A percentile compares a stretch with the other conserved stretches of the same genome.
Conservation (phyloP, 306 rosid species). For the Acacia confusa region DNA sequence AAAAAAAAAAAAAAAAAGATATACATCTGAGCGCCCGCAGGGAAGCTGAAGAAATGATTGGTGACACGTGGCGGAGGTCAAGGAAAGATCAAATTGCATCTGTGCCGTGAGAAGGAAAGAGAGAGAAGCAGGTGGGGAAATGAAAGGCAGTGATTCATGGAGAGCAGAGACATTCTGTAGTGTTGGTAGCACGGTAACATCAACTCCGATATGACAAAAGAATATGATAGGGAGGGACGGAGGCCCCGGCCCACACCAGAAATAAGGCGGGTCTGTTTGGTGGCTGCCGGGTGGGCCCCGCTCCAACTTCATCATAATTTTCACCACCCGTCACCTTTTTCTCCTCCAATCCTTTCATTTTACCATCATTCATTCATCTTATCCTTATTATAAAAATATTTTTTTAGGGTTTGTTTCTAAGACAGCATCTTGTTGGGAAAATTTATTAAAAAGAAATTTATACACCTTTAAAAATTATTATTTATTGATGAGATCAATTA, state of each 20-base stretch:
- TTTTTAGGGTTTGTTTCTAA: too few relatives aligned
- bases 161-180: conserved; percentile 16
- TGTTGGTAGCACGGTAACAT: conserved; percentile 29
- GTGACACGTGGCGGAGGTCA: conserved; percentile 25
- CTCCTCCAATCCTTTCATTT: not conserved
- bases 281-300: conserved; percentile 67
- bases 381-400: not conserved
- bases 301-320: conserved; percentile 40
- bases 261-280: conserved; percentile 51
- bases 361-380: not conserved
- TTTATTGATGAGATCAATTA: too few relatives aligned
- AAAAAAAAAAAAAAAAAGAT: not conserved
- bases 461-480: too few relatives aligned
- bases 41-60: conserved; percentile 37
- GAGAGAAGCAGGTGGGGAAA: not conserved
- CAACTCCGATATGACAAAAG: conserved; percentile 34
- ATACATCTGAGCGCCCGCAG: conserved; percentile 27
- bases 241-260: conserved; percentile 42
- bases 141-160: conserved; percentile 16
- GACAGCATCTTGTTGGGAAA: too few relatives aligned
- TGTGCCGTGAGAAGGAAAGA: not conserved
- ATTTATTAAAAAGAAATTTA: too few relatives aligned
- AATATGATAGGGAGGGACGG: conserved; percentile 30
- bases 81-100: not conserved
- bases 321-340: conserved; percentile 30